Evolutionary conservation across 2,329 filamentous ascomycete genomes (phyloP).

Genomic region (Pyrenochaeta sp.): DNA sequence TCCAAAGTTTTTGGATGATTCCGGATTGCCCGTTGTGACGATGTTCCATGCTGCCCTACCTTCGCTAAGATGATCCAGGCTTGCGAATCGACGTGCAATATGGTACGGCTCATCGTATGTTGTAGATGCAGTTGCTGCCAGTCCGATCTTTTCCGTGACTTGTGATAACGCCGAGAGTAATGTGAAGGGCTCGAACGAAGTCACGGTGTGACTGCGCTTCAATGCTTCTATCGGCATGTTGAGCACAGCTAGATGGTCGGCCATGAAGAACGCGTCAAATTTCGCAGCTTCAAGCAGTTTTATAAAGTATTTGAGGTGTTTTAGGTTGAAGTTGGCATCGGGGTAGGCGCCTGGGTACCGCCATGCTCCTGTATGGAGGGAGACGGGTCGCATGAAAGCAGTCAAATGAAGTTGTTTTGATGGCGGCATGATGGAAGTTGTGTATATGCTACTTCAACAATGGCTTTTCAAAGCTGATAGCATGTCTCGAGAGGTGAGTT

Average conservation of each 20-base stretch:
- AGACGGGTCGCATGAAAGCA: constrained; percentile 67
- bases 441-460: too few species aligned
- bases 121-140: constrained; percentile 71
- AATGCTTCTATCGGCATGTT: constrained; percentile 65
- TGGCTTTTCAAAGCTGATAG: too few species aligned
- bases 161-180: constrained; percentile 71
- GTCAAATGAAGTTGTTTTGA: constrained; percentile 55
- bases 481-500: too few species aligned
- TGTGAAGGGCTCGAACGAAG: constrained; percentile 72
- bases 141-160: constrained; percentile 72
- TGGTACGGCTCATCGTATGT: constrained; percentile 75
- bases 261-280: constrained; percentile 51
- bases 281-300: constrained; percentile 49
- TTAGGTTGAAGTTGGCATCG: constrained; percentile 67
- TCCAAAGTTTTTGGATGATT: constrained; percentile 69
- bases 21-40: constrained; percentile 72
- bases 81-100: constrained; percentile 68
- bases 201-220: constrained; percentile 63
- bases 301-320: constrained; percentile 62
- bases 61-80: constrained; percentile 71
- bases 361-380: constrained; percentile 65
- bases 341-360: constrained; percentile 63
- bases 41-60: constrained; percentile 60
- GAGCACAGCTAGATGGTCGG: constrained; percentile 68
- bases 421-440: too few species aligned